Conservation (phyloP, 257 asterid species). For the Solanum clarkiae region DNA sequence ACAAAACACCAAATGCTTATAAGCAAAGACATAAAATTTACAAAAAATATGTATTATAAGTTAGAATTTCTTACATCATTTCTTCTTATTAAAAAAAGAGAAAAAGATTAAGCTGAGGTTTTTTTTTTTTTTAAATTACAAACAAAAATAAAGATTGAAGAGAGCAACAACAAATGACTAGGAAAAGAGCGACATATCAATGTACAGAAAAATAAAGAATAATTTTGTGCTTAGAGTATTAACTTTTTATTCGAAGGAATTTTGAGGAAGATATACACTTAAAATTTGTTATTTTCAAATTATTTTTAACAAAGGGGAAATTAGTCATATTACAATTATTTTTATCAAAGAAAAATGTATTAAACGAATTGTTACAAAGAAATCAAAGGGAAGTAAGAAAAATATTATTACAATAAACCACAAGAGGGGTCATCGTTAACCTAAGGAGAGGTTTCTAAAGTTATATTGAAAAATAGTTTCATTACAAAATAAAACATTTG, state of each 20-base stretch:
- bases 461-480: too few species aligned
- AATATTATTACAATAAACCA: too few species aligned
- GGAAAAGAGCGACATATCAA: neutral
- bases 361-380: too few species aligned
- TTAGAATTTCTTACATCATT: neutral
- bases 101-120: neutral
- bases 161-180: neutral
- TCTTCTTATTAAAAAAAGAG: neutral
- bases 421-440: too few species aligned
- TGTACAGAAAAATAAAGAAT: neutral
- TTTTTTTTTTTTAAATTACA: neutral
- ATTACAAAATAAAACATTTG: too few species aligned
- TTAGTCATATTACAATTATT: too few species aligned
- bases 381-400: too few species aligned
- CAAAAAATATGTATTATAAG: neutral
- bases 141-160: neutral
- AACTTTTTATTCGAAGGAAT: neutral
- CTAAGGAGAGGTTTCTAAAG: too few species aligned
- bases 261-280: too few species aligned
- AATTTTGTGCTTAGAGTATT: neutral
- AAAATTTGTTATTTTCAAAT: too few species aligned
- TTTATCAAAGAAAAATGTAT: too few species aligned
- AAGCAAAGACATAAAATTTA: neutral
- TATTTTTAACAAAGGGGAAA: too few species aligned
- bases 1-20: neutral